Evolutionary conservation across 768 basidiomycete species (phyloP), one percentile per base, ranked within the genome.

Genomic region (Crassisporium funariophilum): DNA sequence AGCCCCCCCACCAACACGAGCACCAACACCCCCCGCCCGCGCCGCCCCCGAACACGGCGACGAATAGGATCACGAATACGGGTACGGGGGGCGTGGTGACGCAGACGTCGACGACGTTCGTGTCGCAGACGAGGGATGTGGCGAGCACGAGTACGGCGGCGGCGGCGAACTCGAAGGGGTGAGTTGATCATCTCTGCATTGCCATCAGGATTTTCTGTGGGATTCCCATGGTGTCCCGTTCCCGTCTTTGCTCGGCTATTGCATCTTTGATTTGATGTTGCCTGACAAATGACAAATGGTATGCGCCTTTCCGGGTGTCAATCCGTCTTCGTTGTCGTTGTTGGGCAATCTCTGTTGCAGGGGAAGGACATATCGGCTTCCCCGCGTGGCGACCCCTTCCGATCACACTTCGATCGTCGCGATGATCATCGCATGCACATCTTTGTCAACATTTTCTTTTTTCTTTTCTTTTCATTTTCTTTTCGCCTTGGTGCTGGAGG

Each of bases 101-200:
- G 4, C 49, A 44, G 15, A 61, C 58, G n/a, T 52, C 60, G 3
- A 56, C 58, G 9, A 23, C 34, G 21, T 41, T 54, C n/a, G 39
- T 50, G 4, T 35, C 60, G 12, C 44, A 34, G 19, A 45, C 41
- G 11, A 31, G 40, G 8, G 25, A 34, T 25, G 9, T 31, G 2
- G 25, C 19, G 4, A 22, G 52, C 2, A 43, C 40, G 4, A 17
- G 13, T 5, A 20, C 36, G 3, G 22, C 16, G 23, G 45, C 37
- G 9, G 12, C 24, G 25, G 22, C 45, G 2, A 33, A 15, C 15
- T 47, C 22, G 2, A 53, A 53, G 44, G 42, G 47, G 57, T 59
- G 41, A 47, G 55, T 40, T 16, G 11, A 27, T n/a, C 6, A 13
- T 46, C 31, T 31, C 8, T 17, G 17, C 15, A 9, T 24, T 31